Conservation (phyloP, 1,139 yeast species). For the Saccharomycopsis phalli region DNA sequence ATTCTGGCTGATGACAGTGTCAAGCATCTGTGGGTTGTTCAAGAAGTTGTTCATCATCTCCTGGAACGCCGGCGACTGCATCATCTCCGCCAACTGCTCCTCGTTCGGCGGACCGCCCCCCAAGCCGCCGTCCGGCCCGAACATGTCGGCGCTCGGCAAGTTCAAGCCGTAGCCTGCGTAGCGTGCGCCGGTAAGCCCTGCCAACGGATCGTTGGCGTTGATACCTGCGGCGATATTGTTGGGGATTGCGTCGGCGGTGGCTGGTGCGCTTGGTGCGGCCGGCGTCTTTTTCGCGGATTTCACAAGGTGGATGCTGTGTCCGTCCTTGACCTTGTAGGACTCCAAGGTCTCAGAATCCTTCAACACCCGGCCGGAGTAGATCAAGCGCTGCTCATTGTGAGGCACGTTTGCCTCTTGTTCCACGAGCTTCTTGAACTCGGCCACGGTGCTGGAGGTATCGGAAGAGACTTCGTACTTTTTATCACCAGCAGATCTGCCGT, state of each 20-base stretch:
- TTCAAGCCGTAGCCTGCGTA: slow-evolving; percentile 83
- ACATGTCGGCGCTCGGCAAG: slow-evolving; percentile 79
- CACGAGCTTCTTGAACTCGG: slow-evolving; percentile 59
- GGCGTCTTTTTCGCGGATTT: slow-evolving; percentile 45
- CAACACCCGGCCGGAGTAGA: slow-evolving; percentile 88
- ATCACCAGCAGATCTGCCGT: slow-evolving; percentile 54
- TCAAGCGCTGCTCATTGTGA: slow-evolving; percentile 71
- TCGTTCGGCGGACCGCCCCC: slow-evolving; percentile 29
- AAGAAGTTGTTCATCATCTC: slow-evolving; percentile 76
- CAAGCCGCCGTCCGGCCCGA: slow-evolving; percentile 95
- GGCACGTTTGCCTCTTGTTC: slow-evolving; percentile 56
- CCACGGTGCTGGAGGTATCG: slow-evolving; percentile 46
- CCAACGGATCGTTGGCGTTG: slow-evolving; percentile 82
- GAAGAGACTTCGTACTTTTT: slow-evolving; percentile 63
- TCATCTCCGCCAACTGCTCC: slow-evolving; percentile 51
- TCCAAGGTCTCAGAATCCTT: slow-evolving; percentile 72
- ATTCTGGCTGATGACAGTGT: slow-evolving; percentile 69
- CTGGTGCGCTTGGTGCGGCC: slow-evolving; percentile 22
- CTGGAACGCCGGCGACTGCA: slow-evolving; percentile 74
- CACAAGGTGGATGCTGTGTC: slow-evolving; percentile 84
- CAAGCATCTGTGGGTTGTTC: slow-evolving; percentile 74
- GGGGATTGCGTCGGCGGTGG: slow-evolving; percentile 40
- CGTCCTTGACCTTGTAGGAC: slow-evolving; percentile 72
- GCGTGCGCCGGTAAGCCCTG: slow-evolving; percentile 89
- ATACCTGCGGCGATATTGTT: slow-evolving; percentile 78